Conservation (phyloP, 495 filamentous ascomycete species). For the Mytilinidion resinicola region DNA sequence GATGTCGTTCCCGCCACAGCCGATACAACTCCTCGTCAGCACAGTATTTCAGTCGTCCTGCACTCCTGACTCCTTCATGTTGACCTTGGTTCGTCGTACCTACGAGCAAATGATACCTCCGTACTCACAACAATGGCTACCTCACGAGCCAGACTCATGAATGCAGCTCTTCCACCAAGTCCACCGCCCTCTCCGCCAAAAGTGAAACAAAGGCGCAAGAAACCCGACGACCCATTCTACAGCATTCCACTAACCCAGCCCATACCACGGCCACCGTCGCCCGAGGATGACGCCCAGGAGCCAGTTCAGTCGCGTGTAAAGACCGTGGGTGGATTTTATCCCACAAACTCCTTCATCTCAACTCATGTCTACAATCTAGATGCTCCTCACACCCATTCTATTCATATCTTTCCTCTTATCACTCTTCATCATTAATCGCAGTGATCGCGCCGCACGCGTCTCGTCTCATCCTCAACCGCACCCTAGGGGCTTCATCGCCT, state of each 20-base stretch:
- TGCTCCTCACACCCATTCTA: slow-evolving; percentile 30
- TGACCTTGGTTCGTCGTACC: too few relatives aligned
- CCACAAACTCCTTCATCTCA: slow-evolving; percentile 16
- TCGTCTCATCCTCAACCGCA: slow-evolving; percentile 18
- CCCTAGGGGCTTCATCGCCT: neutral
- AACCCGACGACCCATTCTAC: slow-evolving; percentile 19
- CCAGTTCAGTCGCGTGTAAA: neutral
- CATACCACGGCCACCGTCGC: slow-evolving; percentile 3
- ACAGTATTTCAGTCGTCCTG: too few relatives aligned
- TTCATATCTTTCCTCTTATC: slow-evolving; percentile 37
- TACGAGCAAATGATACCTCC: too few relatives aligned
- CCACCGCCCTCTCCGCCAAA: slow-evolving; percentile 21
- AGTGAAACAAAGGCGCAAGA: slow-evolving; percentile 4
- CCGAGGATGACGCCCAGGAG: neutral
- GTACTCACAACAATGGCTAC: neutral
- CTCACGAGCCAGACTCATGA: neutral
- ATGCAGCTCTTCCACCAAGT: slow-evolving; percentile 9
- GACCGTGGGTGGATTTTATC: slow-evolving; percentile 7
- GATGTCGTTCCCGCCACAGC: too few relatives aligned
- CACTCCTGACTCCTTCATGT: too few relatives aligned
- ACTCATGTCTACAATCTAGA: neutral
- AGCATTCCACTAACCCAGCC: neutral
- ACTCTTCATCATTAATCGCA: slow-evolving; percentile 32
- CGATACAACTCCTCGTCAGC: too few relatives aligned
- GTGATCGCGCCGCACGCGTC: slow-evolving; percentile 30